Base-by-base conservation (phyloP, 148 eudicot genomes). In the Drosera capensis region DNA sequence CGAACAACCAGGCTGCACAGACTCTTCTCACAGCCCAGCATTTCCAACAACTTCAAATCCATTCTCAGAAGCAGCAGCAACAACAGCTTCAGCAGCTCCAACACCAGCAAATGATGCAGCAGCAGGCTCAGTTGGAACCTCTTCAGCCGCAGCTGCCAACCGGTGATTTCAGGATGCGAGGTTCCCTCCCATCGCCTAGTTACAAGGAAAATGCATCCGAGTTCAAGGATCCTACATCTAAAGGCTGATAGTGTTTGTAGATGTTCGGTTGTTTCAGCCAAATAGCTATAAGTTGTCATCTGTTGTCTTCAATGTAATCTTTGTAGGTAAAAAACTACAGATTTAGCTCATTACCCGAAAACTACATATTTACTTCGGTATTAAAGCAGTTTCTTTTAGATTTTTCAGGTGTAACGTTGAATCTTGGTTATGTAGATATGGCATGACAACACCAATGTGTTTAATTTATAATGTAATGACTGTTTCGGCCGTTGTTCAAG, bases 31-130 rank as follows among this genome's bases (percentile, higher is more conserved):
- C 96, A 1, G 85, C 94, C 3, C 96, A 82, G 60, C 96, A 82
- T 53, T 67, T 87, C 57, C 94, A 87, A 51, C 96, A 87, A 59
- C 79, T 82, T 16, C 94, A 87, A 48, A 65, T 82, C 57, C 75
- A 79, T 53, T 62, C 88, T n/a, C 96, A 82, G 61, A 82, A 86
- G 62, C 95, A 74, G 46, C 84, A 55, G 39, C 57, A 75, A 37
- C 78, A 75, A 20, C 70, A 68, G 23, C 51, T n/a, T 2, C 83
- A 63, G 24, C 52, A 50, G 1, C 57, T 41, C 34, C 74, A 65
- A 14, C 79, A 64, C 7, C 61, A 52, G 11, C 68, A 58, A 35
- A 85, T 69, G n/a, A 23, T 18, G 40, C 52, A 20, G 41, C 75
- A 64, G 55, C 70, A 63, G 21, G 74, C 63, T 22, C 56, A 44